Percentiles rank a stretch among this genome's conserved stretches.
phyloP scores from a whole-genome alignment of 179 eudicot species.

The Nepenthes alata region DNA sequence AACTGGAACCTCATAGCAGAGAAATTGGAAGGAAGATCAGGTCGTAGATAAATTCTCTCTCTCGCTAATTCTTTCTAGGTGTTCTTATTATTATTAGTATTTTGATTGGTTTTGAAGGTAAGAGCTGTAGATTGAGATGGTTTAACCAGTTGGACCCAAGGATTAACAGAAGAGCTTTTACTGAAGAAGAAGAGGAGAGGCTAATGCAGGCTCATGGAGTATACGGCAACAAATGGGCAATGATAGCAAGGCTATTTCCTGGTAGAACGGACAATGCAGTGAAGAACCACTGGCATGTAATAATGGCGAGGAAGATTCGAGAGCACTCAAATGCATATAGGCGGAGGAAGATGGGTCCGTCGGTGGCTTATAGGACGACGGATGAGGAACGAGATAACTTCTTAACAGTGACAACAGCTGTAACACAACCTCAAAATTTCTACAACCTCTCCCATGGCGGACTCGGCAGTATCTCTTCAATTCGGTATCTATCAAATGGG shows the following conservation, averaged over 20 bases:
- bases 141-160: constrained; percentile 79
- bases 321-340: constrained; percentile 54
- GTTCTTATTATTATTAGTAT: not conserved
- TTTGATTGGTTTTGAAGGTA: constrained; percentile 20
- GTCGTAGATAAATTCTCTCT: constrained; percentile 12
- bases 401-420: too few species aligned
- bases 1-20: constrained; percentile 79
- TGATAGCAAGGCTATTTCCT: constrained; percentile 66
- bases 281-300: constrained; percentile 77
- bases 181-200: constrained; percentile 65
- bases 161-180: constrained; percentile 59
- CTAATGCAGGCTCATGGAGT: constrained; percentile 56
- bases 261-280: constrained; percentile 77
- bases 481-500: too few species aligned
- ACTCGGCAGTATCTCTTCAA: too few species aligned
- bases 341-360: constrained; percentile 18
- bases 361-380: too few species aligned
- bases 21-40: constrained; percentile 63
- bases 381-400: too few species aligned
- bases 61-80: not conserved
- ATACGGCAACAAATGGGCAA: constrained; percentile 78
- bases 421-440: too few species aligned
- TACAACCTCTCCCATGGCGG: too few species aligned
- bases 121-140: constrained; percentile 78
- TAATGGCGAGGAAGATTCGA: constrained; percentile 62